Evolutionary conservation across 2,329 filamentous ascomycete species (phyloP).

Genomic region (Microsporum ferrugineum): DNA sequence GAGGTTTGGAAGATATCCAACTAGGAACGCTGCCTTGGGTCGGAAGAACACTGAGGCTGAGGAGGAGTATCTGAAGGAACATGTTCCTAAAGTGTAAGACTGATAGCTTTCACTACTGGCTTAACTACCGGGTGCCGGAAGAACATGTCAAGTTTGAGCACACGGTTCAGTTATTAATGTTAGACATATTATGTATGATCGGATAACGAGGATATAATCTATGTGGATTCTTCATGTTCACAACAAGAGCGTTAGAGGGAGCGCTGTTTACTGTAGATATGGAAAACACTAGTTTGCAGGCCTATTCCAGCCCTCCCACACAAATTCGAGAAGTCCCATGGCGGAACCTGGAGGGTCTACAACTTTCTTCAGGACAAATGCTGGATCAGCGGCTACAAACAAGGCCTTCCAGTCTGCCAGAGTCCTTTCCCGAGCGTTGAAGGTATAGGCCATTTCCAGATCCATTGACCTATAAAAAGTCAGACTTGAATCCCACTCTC

Average conservation of each 20-base stretch:
- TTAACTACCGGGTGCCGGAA: too few relatives aligned
- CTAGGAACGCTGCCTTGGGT: neutral
- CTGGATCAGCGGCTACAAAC: slow-evolving; percentile 37
- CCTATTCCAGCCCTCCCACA: neutral
- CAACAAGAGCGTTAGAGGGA: too few relatives aligned
- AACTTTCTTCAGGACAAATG: slow-evolving; percentile 22
- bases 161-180: too few relatives aligned
- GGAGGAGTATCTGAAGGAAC: neutral
- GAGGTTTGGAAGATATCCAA: neutral
- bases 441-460: slow-evolving; percentile 41
- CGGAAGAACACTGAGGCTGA: neutral
- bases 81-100: too few relatives aligned
- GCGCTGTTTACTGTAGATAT: too few relatives aligned
- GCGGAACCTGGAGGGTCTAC: neutral
- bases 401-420: slow-evolving; percentile 38
- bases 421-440: slow-evolving; percentile 40
- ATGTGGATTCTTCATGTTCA: too few relatives aligned
- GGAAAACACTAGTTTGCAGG: neutral
- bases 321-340: neutral
- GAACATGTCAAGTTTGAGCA: too few relatives aligned
- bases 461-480: slow-evolving; percentile 32
- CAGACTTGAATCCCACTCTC: neutral
- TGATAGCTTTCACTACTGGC: too few relatives aligned
- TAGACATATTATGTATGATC: too few relatives aligned
- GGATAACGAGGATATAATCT: too few relatives aligned